A percentile compares a stretch with the other conserved stretches of the same genome.
These are phyloP conservation scores for Phyllosticta citrichinensis DNA, from an alignment of 2,329 filamentous ascomycete species.

Conservation along the genomic window DNA sequence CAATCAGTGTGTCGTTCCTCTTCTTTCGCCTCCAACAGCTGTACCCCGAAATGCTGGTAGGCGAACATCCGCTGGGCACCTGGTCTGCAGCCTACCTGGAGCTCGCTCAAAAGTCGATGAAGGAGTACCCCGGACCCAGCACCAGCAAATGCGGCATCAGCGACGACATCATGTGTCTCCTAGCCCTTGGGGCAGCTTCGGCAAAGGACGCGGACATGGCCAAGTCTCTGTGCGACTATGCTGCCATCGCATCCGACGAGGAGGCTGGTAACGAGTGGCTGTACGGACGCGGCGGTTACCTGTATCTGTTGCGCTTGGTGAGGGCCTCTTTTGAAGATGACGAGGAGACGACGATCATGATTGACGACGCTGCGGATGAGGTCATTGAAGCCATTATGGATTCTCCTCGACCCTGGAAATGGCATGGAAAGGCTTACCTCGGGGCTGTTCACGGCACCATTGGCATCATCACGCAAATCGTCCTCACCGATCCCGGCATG, in stretches of 20 bases:
- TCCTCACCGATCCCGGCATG: constrained; percentile 47
- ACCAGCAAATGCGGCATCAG: constrained; percentile 39
- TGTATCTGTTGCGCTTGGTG: constrained; percentile 58
- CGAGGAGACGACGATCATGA: constrained; percentile 39
- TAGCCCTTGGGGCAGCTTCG: constrained; percentile 41
- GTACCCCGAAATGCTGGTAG: constrained; percentile 38
- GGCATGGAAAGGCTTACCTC: constrained; percentile 52
- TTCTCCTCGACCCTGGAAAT: constrained; percentile 49
- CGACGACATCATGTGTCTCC: constrained; percentile 41
- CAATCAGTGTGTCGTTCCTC: constrained; percentile 39
- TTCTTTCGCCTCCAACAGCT: constrained; percentile 41
- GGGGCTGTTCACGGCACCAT: constrained; percentile 60
- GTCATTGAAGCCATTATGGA: constrained; percentile 52
- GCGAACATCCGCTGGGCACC: constrained; percentile 35
- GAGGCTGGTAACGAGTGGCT: constrained; percentile 52
- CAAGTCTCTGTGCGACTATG: constrained; percentile 38
- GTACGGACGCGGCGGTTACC: constrained; percentile 56
- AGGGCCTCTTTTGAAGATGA: constrained; percentile 45
- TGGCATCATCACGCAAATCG: constrained; percentile 60
- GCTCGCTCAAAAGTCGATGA: constrained; percentile 40
- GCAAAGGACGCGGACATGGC: constrained; percentile 41
- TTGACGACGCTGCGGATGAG: constrained; percentile 44
- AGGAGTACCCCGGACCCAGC: constrained; percentile 36
- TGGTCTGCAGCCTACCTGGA: constrained; percentile 43
- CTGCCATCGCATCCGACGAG: constrained; percentile 35